Evolutionary conservation across 768 basidiomycete genomes (phyloP).

Genomic region (Tulasnella sp.): DNA sequence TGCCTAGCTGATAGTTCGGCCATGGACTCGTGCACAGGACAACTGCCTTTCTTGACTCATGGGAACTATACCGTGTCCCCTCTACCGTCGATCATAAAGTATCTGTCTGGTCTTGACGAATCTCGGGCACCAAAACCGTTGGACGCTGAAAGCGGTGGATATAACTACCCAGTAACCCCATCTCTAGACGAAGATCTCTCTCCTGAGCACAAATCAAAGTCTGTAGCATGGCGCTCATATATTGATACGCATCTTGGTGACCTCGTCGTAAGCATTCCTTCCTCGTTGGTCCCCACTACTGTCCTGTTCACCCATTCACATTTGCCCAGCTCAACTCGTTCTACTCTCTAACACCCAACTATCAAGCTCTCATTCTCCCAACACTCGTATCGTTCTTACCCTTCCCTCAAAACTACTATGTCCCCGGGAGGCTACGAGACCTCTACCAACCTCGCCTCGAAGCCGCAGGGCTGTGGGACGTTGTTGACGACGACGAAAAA

Average conservation of each 20-base stretch:
- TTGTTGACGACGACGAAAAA: slow-evolving; percentile 32
- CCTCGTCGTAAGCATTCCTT: slow-evolving; percentile 43
- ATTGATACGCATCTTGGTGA: slow-evolving; percentile 54
- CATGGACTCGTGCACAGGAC: slow-evolving; percentile 34
- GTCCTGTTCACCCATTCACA: neutral
- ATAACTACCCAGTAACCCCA: slow-evolving; percentile 24
- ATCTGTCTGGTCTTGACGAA: slow-evolving; percentile 40
- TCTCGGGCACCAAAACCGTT: slow-evolving; percentile 15
- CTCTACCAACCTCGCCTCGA: slow-evolving; percentile 46
- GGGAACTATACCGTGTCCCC: slow-evolving; percentile 39
- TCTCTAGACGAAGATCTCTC: slow-evolving; percentile 38
- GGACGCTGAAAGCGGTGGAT: slow-evolving; percentile 12
- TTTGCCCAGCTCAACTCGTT: slow-evolving; percentile 43
- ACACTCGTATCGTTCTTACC: slow-evolving; percentile 45
- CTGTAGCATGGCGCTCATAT: slow-evolving; percentile 52
- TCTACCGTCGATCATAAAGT: slow-evolving; percentile 50
- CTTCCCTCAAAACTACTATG: slow-evolving; percentile 61
- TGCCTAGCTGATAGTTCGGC: neutral
- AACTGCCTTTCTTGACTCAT: slow-evolving; percentile 58
- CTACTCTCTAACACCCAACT: slow-evolving; percentile 53
- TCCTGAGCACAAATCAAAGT: slow-evolving; percentile 39
- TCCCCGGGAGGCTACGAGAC: slow-evolving; percentile 49
- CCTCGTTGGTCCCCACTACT: slow-evolving; percentile 11
- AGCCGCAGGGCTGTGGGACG: slow-evolving; percentile 50
- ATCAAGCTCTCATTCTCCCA: slow-evolving; percentile 42